Base-by-base conservation (phyloP, 2,329 filamentous ascomycete species). In the Aureobasidium sp. region DNA sequence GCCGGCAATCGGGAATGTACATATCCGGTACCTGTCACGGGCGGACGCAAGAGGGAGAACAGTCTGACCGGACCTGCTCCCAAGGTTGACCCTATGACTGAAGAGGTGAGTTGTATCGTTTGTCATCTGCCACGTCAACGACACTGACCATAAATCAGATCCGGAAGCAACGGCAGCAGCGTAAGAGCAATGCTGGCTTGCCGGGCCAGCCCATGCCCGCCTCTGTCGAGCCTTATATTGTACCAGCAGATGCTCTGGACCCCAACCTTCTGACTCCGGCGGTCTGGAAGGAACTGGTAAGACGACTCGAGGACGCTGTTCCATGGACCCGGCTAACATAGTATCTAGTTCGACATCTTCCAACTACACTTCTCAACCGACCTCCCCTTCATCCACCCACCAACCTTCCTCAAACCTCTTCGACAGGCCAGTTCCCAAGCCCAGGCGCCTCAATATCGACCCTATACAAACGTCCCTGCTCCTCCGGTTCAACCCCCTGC, bases 331-430 rank as follows among this genome's bases (percentile, higher is more conserved):
- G 64, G 64, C 66, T 68, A 64, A 67, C 44, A 29, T 12, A 42
- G 15, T 44, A 50, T 22, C 8, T 56, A 78, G 70, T 87, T 88
- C 67, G 83, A 84, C 66, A 83, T 89, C 31, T 90, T 87, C 71
- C 84, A 86, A 67, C 77, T 85, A 45, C 86, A 91, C 69, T 90
- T 87, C 70, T 85, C 85, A 0, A 85, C 87, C 1, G 87, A 90
- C 69, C 78, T 91, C 42, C 84, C 87, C 0, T 91, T 91, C 68
- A 71, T 91, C 8, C 87, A 90, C 69, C 76, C 86, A 5, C 81
- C 84, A 2, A 87, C 82, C 0, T 83, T 90, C 66, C 73, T 82
- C 60, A 75, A 77, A 52, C 79, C 79, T 63, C 74, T 81, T 9
- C 69, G 71, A 3, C 69, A 73, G 60, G 65, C 68, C 11, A 67